Percentiles rank a stretch among this genome's conserved stretches.
These are phyloP conservation scores for Aspergillus fructus DNA, from an alignment of 2,329 filamentous ascomycete species.

Conservation along the genomic window DNA sequence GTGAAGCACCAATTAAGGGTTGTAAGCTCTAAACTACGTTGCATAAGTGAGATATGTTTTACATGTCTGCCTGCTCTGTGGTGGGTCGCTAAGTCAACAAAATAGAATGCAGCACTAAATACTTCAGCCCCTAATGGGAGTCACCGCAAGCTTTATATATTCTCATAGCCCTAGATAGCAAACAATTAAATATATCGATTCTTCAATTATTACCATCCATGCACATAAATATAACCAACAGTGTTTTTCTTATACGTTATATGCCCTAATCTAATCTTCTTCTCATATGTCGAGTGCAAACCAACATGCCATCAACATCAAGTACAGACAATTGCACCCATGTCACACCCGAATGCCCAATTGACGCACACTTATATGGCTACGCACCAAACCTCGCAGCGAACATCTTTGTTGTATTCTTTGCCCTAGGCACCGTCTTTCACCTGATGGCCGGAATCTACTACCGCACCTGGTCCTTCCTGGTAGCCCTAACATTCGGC, in stretches of 20 bases:
- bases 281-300: not conserved
- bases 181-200: not conserved
- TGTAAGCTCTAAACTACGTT: not conserved
- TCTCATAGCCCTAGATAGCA: not conserved
- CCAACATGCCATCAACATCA: not conserved
- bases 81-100: not conserved
- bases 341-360: slow-evolving; percentile 29
- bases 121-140: not conserved
- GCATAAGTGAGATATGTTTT: not conserved
- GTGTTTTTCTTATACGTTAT: not conserved
- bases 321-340: slow-evolving; percentile 32
- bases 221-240: not conserved
- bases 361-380: slow-evolving; percentile 45
- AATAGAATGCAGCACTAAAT: not conserved
- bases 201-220: not conserved
- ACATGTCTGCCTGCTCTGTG: not conserved
- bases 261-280: not conserved
- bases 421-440: slow-evolving; percentile 45
- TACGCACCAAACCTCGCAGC: slow-evolving; percentile 56
- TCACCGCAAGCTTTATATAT: not conserved
- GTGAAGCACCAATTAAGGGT: not conserved
- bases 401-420: slow-evolving; percentile 56
- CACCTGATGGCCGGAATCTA: slow-evolving; percentile 44
- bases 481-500: slow-evolving; percentile 54
- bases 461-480: slow-evolving; percentile 52